Percentiles rank a stretch among this genome's conserved stretches.
These are phyloP conservation scores for Hortiboletus campestris DNA, from an alignment of 768 basidiomycete species.

Conservation along the genomic window DNA sequence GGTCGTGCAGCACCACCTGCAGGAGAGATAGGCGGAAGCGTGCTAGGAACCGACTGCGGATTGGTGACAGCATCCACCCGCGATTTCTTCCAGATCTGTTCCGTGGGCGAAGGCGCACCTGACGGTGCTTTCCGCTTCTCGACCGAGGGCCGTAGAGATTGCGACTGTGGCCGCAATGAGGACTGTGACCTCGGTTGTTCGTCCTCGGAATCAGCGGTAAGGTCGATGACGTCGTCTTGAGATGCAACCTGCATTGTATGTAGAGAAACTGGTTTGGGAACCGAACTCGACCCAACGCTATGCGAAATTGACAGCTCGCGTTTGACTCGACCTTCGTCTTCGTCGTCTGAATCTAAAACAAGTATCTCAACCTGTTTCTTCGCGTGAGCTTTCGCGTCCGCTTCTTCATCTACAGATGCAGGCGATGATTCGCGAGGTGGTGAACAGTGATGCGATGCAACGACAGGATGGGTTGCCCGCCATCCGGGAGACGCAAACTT, in stretches of 20 bases:
- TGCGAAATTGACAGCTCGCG: slow-evolving; percentile 70
- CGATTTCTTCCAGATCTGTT: slow-evolving; percentile 75
- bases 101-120: slow-evolving; percentile 53
- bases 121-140: slow-evolving; percentile 61
- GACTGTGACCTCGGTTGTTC: slow-evolving; percentile 45
- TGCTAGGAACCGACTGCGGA: slow-evolving; percentile 6
- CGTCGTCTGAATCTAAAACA: slow-evolving; percentile 72
- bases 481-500: slow-evolving; percentile 76
- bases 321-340: slow-evolving; percentile 74
- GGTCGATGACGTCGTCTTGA: slow-evolving; percentile 68
- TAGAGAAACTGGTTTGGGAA: slow-evolving; percentile 27
- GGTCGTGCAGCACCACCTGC: slow-evolving; percentile 10
- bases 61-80: slow-evolving; percentile 31
- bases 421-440: slow-evolving; percentile 30
- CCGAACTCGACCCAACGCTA: slow-evolving; percentile 41
- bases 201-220: slow-evolving; percentile 79
- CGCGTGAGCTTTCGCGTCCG: slow-evolving; percentile 39
- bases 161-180: slow-evolving; percentile 31
- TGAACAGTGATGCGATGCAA: slow-evolving; percentile 22
- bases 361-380: slow-evolving; percentile 58
- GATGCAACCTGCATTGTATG: slow-evolving; percentile 18
- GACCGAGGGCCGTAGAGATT: slow-evolving; percentile 27
- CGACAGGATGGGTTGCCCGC: slow-evolving; percentile 54
- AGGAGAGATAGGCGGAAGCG: slow-evolving; percentile 29
- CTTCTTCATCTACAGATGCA: slow-evolving; percentile 30